These are phyloP conservation scores for Geotrichum cucujoidarum DNA, from an alignment of 1,139 yeast genomes.

Conservation along the genomic window DNA sequence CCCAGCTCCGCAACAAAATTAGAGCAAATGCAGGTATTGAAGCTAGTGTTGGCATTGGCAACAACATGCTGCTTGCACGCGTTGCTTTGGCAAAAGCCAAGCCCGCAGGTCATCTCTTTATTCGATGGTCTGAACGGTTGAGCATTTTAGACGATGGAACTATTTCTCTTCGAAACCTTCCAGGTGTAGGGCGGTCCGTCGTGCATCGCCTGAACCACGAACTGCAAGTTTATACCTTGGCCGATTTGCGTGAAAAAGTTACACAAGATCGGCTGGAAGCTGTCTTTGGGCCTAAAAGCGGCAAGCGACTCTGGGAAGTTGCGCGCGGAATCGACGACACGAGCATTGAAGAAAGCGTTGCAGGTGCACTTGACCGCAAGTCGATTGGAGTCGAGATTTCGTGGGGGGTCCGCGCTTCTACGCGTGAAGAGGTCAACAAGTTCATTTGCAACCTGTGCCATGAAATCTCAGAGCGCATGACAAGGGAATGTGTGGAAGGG, in stretches of 20 bases:
- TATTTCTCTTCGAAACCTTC: slow-evolving; percentile 56
- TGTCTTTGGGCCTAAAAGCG: slow-evolving; percentile 63
- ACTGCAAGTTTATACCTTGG: slow-evolving; percentile 30
- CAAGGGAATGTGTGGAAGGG: slow-evolving; percentile 2
- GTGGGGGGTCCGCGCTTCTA: slow-evolving; percentile 79
- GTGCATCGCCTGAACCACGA: slow-evolving; percentile 41
- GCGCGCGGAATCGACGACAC: slow-evolving; percentile 66
- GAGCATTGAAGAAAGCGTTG: slow-evolving; percentile 37
- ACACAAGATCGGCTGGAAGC: slow-evolving; percentile 36
- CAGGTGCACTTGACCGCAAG: slow-evolving; percentile 52
- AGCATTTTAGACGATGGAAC: slow-evolving; percentile 10
- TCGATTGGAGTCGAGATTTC: slow-evolving; percentile 85
- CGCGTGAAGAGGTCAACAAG: slow-evolving; percentile 53
- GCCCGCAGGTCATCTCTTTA: slow-evolving; percentile 60
- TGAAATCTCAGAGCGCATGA: slow-evolving; percentile 56
- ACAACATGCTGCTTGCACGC: slow-evolving; percentile 71
- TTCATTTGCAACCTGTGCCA: slow-evolving; percentile 56
- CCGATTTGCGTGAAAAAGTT: slow-evolving; percentile 37
- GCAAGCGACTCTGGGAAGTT: slow-evolving; percentile 54
- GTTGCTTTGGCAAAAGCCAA: slow-evolving; percentile 72
- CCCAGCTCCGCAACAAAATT: slow-evolving; percentile 9
- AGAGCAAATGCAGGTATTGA: slow-evolving; percentile 6
- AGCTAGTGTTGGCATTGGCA: slow-evolving; percentile 69
- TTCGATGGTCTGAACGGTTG: slow-evolving; percentile 34
- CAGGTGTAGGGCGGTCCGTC: slow-evolving; percentile 74